Percentiles rank a stretch among this genome's conserved stretches.
These are phyloP conservation scores for Dipsacomyces acuminosporus DNA, from an alignment of 371 early-diverging fungal species.

Conservation along the genomic window DNA sequence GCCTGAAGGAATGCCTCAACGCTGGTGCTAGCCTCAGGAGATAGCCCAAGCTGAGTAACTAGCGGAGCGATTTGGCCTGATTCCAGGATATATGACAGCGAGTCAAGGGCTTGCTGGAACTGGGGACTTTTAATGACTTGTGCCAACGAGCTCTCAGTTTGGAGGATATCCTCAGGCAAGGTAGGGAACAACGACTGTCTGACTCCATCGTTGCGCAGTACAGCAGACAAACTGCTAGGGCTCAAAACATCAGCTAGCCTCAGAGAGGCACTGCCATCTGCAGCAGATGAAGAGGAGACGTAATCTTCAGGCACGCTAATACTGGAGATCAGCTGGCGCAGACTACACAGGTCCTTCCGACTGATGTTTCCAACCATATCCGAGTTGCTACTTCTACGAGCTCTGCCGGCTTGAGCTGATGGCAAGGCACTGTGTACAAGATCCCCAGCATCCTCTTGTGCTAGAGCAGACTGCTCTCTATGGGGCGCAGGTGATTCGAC, in stretches of 20 bases:
- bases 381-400: constrained; percentile 6
- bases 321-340: constrained; percentile 35
- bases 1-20: constrained; percentile 65
- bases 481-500: constrained; percentile 34
- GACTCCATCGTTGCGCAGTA: constrained; percentile 57
- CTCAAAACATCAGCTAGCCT: constrained; percentile 54
- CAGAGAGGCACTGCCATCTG: constrained; percentile 1
- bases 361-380: constrained; percentile 7
- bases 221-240: constrained; percentile 50
- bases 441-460: constrained; percentile 21
- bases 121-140: constrained; percentile 62
- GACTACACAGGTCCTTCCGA: constrained; percentile 11
- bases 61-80: constrained; percentile 65
- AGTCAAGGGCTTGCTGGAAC: constrained; percentile 64
- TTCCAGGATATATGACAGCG: constrained; percentile 60
- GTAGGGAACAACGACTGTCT: constrained; percentile 60
- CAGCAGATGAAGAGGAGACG: too few species aligned
- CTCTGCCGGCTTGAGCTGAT: constrained; percentile 44
- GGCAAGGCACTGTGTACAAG: constrained; percentile 12
- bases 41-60: constrained; percentile 60
- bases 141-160: constrained; percentile 53
- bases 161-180: constrained; percentile 52
- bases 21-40: constrained; percentile 56
- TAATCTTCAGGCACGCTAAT: constrained; percentile 30
- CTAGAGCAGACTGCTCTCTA: constrained; percentile 43